phyloP scores from a whole-genome alignment of 2,329 filamentous ascomycete genomes.

The Diaporthe sp. region DNA sequence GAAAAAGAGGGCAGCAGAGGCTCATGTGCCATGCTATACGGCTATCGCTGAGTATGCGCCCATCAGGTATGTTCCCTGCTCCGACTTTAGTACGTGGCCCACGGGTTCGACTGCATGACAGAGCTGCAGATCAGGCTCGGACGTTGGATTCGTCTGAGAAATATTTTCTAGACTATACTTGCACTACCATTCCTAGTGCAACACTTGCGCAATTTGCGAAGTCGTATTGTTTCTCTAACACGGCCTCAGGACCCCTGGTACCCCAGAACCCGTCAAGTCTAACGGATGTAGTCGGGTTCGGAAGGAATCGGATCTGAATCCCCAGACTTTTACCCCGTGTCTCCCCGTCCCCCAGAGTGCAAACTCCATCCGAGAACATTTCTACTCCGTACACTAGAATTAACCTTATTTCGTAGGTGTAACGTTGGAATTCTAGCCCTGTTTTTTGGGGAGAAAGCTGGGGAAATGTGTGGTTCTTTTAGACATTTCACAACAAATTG shows the following conservation, averaged over 20 bases:
- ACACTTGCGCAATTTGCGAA: background rate
- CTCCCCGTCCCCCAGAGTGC: background rate
- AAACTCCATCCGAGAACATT: constrained; percentile 21
- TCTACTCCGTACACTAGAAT: constrained; percentile 21
- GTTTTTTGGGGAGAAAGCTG: background rate
- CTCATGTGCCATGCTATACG: background rate
- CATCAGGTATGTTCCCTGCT: constrained; percentile 18
- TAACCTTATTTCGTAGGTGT: constrained; percentile 22
- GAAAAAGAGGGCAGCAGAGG: background rate
- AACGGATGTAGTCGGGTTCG: constrained; percentile 13
- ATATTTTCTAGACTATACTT: background rate
- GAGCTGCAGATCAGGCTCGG: constrained; percentile 6
- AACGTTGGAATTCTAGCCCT: constrained; percentile 8
- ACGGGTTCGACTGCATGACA: constrained; percentile 10
- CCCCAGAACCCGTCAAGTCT: background rate
- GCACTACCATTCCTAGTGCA: background rate
- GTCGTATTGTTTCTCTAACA: background rate
- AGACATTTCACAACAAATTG: background rate
- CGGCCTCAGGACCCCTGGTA: background rate
- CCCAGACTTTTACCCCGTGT: constrained; percentile 29
- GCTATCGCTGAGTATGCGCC: background rate
- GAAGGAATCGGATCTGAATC: constrained; percentile 13
- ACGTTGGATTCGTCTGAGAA: background rate
- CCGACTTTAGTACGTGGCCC: background rate
- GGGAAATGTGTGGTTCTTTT: background rate